Percentiles rank a stretch among this genome's conserved stretches.
Evolutionary conservation across 148 eudicot genomes (phyloP).

Genomic region (Rheum nobile): DNA sequence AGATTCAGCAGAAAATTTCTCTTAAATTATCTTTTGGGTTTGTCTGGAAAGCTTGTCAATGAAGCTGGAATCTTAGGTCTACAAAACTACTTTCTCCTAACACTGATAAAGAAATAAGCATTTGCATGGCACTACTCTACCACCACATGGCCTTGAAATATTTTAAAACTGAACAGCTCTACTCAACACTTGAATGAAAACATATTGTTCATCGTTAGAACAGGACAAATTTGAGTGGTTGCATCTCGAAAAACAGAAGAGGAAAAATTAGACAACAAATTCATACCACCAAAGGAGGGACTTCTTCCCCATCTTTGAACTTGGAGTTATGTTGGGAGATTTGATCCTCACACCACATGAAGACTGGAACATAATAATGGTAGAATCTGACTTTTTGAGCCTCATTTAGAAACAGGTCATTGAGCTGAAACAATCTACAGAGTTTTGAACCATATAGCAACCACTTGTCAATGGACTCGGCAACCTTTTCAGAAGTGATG

Average conservation of each 20-base stretch:
- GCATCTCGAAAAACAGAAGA: slow-evolving; percentile 16
- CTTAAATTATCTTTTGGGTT: neutral
- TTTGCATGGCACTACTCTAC: neutral
- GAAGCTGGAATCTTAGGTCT: neutral
- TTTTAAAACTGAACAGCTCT: neutral
- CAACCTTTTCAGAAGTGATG: slow-evolving; percentile 52
- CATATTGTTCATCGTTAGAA: neutral
- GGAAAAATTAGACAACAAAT: neutral
- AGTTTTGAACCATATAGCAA: slow-evolving; percentile 48
- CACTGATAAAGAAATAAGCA: neutral
- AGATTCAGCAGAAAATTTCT: neutral
- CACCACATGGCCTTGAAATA: neutral
- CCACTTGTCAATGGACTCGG: slow-evolving; percentile 84
- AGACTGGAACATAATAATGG: slow-evolving; percentile 91
- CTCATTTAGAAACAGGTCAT: slow-evolving; percentile 52
- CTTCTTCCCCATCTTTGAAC: slow-evolving; percentile 70
- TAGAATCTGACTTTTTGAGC: slow-evolving; percentile 81
- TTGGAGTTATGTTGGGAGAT: slow-evolving; percentile 51
- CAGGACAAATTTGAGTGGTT: slow-evolving; percentile 6
- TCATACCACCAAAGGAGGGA: slow-evolving; percentile 84
- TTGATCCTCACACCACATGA: slow-evolving; percentile 85
- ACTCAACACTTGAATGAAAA: neutral
- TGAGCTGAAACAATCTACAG: slow-evolving; percentile 73
- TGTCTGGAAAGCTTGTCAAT: neutral
- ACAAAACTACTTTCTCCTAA: neutral